Evolutionary conservation across 768 basidiomycete species (phyloP).

Genomic region (Lentinus tigrinus): DNA sequence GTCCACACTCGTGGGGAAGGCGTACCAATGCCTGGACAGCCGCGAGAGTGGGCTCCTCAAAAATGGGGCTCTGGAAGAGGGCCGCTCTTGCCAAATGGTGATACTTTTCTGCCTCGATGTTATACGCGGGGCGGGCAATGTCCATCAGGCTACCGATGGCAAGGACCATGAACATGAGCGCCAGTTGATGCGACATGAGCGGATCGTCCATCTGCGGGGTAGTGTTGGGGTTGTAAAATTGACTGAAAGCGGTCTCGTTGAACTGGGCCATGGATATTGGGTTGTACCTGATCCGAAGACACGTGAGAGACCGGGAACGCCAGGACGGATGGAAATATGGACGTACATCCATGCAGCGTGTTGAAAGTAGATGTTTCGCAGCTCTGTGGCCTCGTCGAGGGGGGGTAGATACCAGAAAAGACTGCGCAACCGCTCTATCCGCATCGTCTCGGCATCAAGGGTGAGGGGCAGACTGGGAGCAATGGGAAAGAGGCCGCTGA

Average conservation of each 20-base stretch:
- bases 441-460: slow-evolving; percentile 29
- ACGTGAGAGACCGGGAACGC: background rate
- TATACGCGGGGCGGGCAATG: slow-evolving; percentile 51
- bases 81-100: slow-evolving; percentile 62
- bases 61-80: slow-evolving; percentile 59
- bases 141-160: slow-evolving; percentile 66
- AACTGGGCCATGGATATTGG: slow-evolving; percentile 61
- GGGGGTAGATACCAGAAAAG: slow-evolving; percentile 73
- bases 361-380: slow-evolving; percentile 60
- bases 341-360: slow-evolving; percentile 72
- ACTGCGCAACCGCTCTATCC: slow-evolving; percentile 46
- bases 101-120: slow-evolving; percentile 56
- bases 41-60: slow-evolving; percentile 62
- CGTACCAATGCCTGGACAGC: slow-evolving; percentile 65
- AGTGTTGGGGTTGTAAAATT: slow-evolving; percentile 48
- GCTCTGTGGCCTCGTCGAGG: slow-evolving; percentile 54
- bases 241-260: slow-evolving; percentile 48
- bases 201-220: slow-evolving; percentile 42
- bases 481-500: slow-evolving; percentile 68
- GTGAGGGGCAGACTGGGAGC: slow-evolving; percentile 39
- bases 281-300: slow-evolving; percentile 49
- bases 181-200: slow-evolving; percentile 51
- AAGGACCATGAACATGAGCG: slow-evolving; percentile 62
- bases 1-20: slow-evolving; percentile 35
- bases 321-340: background rate